Percentiles rank a stretch among this genome's conserved stretches.
Conservation (phyloP, 1,139 yeast species). For the Petasospora rhodanensis region DNA sequence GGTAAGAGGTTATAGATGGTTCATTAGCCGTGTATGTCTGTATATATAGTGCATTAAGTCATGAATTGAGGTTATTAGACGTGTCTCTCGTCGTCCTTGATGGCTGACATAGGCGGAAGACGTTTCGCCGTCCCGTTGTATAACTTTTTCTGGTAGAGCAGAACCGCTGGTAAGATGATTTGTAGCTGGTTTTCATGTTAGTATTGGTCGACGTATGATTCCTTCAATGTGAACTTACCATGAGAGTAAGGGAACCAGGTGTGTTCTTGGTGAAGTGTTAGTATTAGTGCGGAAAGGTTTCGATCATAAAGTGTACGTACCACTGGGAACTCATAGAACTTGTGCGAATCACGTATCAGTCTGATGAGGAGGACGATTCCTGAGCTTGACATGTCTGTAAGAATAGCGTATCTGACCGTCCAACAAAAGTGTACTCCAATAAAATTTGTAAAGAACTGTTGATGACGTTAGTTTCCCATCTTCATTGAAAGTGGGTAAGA, state of each 20-base stretch:
- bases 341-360: background rate
- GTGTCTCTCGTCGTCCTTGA: conserved; percentile 7
- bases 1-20: conserved; percentile 54
- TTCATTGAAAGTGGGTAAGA: too few relatives aligned
- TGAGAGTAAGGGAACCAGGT: conserved; percentile 1
- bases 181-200: conserved; percentile 2
- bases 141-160: conserved; percentile 4
- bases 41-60: conserved; percentile 1
- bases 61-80: too few relatives aligned
- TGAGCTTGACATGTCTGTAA: conserved; percentile 1
- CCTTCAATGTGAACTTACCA: conserved; percentile 2
- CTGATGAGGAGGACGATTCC: background rate
- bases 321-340: conserved; percentile 8
- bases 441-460: conserved; percentile 7
- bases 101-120: background rate
- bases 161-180: background rate
- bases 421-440: conserved; percentile 7
- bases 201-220: background rate
- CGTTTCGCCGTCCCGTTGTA: conserved; percentile 1
- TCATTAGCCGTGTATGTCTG: background rate
- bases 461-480: background rate
- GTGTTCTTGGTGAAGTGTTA: conserved; percentile 5
- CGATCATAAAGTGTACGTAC: too few relatives aligned
- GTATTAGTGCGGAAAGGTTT: too few relatives aligned
- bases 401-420: background rate